These are phyloP conservation scores for Metarhizium album DNA, from an alignment of 2,329 filamentous ascomycete species.

Conservation along the genomic window DNA sequence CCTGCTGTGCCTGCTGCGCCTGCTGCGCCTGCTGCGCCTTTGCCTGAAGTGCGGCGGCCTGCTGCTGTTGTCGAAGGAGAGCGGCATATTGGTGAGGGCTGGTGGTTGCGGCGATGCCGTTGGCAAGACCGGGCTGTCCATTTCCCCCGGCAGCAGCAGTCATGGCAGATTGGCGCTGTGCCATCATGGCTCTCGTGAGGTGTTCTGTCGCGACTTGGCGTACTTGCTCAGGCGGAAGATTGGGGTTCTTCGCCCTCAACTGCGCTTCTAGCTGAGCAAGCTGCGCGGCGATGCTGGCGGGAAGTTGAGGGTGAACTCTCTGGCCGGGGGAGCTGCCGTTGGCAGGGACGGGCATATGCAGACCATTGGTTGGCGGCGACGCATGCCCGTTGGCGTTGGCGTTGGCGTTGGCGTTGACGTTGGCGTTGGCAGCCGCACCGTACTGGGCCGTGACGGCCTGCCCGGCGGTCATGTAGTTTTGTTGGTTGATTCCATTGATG, in stretches of 20 bases:
- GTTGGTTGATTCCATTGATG: slow-evolving; percentile 37
- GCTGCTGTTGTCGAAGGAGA: slow-evolving; percentile 46
- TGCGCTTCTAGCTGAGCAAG: slow-evolving; percentile 41
- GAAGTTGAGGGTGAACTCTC: slow-evolving; percentile 31
- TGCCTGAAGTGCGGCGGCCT: slow-evolving; percentile 29
- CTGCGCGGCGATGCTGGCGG: slow-evolving; percentile 36
- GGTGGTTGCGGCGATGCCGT: slow-evolving; percentile 34
- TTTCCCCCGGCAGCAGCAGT: slow-evolving; percentile 41
- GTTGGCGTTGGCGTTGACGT: slow-evolving; percentile 33
- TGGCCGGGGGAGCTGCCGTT: slow-evolving; percentile 32
- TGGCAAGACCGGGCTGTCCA: slow-evolving; percentile 36
- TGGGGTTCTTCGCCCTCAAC: slow-evolving; percentile 40
- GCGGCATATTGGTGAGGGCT: slow-evolving; percentile 51
- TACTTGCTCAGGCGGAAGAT: slow-evolving; percentile 36
- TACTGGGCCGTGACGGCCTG: slow-evolving; percentile 43
- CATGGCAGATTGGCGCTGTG: slow-evolving; percentile 42
- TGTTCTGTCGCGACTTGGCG: slow-evolving; percentile 42
- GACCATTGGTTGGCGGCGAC: slow-evolving; percentile 32
- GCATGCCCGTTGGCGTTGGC: slow-evolving; percentile 32
- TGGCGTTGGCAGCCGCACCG: slow-evolving; percentile 28
- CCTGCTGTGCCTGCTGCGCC: slow-evolving; percentile 7
- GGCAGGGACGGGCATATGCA: slow-evolving; percentile 36
- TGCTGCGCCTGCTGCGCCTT: slow-evolving; percentile 18
- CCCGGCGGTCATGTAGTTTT: slow-evolving; percentile 40
- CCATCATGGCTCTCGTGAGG: slow-evolving; percentile 35